These are phyloP conservation scores for Xylaria hypoxylon DNA, from an alignment of 2,329 filamentous ascomycete genomes.

Conservation along the genomic window DNA sequence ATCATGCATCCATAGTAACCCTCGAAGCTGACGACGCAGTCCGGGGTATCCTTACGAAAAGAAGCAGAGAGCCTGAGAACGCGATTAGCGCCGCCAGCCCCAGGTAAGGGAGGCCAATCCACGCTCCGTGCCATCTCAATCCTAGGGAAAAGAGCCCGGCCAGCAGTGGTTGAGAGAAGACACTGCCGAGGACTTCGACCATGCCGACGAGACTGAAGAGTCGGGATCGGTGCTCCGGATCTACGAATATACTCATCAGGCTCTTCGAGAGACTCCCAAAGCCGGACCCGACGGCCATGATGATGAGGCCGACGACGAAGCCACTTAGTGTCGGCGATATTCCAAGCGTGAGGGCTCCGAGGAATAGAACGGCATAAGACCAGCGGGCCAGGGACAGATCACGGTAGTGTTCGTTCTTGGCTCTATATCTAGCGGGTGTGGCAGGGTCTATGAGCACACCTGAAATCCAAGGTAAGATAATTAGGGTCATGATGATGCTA, in stretches of 20 bases:
- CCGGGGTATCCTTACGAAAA: conserved; percentile 45
- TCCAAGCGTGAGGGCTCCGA: conserved; percentile 45
- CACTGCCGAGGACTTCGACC: conserved; percentile 47
- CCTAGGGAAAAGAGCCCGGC: conserved; percentile 50
- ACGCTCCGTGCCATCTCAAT: conserved; percentile 45
- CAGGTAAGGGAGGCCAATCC: conserved; percentile 51
- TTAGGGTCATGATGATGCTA: conserved; percentile 45
- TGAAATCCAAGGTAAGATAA: conserved; percentile 48
- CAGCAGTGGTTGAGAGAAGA: conserved; percentile 49
- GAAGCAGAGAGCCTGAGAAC: conserved; percentile 35
- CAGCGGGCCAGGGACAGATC: conserved; percentile 47
- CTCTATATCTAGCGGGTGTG: conserved; percentile 38
- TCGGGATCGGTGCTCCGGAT: conserved; percentile 48
- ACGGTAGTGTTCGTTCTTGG: conserved; percentile 45
- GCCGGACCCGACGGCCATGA: conserved; percentile 49
- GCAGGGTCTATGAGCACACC: conserved; percentile 39
- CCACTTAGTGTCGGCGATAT: conserved; percentile 43
- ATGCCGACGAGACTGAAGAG: conserved; percentile 51
- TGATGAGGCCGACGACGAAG: conserved; percentile 47
- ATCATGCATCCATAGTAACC: conserved; percentile 29
- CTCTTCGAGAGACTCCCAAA: conserved; percentile 47
- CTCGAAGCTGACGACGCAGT: conserved; percentile 2
- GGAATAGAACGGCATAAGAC: conserved; percentile 43
- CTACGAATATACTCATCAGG: conserved; percentile 50
- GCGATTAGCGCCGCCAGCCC: conserved; percentile 43